These are phyloP conservation scores for Buddleja alternifolia DNA, from an alignment of 257 asterid genomes.

Conservation along the genomic window DNA sequence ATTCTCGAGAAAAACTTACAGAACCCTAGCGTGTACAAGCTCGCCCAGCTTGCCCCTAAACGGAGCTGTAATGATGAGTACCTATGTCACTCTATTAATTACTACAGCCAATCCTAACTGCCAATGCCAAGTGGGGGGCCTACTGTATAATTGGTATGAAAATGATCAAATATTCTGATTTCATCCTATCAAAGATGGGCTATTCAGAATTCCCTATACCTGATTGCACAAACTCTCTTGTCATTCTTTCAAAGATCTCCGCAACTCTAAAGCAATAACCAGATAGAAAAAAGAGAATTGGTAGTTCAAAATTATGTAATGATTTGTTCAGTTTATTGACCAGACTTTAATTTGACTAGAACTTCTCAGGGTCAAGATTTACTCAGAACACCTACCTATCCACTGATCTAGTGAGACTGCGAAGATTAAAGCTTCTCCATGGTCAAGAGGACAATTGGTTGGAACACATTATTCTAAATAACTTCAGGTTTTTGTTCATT, in stretches of 20 bases:
- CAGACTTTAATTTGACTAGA: background rate
- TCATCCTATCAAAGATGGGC: background rate
- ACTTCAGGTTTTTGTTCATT: background rate
- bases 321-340: too few relatives aligned
- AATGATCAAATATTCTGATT: too few relatives aligned
- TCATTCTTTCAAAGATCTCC: background rate
- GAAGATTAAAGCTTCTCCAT: background rate
- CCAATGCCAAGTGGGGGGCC: background rate
- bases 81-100: background rate
- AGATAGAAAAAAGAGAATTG: too few relatives aligned
- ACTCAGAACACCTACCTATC: too few relatives aligned
- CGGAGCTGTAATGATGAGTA: background rate
- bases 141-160: background rate
- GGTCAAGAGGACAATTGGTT: background rate
- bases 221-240: background rate
- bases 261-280: too few relatives aligned
- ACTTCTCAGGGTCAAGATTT: background rate
- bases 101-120: background rate
- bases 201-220: background rate
- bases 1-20: background rate
- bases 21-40: background rate
- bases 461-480: background rate
- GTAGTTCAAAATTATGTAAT: too few relatives aligned
- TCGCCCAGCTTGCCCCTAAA: background rate
- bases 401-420: background rate